Evolutionary conservation across 495 filamentous ascomycete genomes (phyloP).

Genomic region (Penicillium herquei): DNA sequence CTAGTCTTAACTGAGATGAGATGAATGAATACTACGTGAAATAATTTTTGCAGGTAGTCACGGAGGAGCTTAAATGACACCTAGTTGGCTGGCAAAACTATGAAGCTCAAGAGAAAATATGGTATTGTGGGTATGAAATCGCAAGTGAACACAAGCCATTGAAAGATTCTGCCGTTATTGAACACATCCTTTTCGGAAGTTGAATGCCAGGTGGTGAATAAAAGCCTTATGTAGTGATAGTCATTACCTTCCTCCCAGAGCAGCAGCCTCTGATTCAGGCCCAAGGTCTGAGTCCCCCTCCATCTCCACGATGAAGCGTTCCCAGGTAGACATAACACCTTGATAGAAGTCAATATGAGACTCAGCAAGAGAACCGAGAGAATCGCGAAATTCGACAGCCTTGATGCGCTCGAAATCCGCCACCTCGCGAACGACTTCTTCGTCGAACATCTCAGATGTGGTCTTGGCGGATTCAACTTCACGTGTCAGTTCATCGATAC

Average conservation of each 20-base stretch:
- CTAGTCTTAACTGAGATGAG: background rate
- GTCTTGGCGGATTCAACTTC: slow-evolving; percentile 86
- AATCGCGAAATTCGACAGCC: slow-evolving; percentile 83
- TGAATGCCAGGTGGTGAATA: background rate
- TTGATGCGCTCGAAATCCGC: slow-evolving; percentile 96
- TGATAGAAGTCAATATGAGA: slow-evolving; percentile 86
- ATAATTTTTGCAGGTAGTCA: background rate
- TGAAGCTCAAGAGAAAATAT: background rate
- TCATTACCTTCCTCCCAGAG: background rate
- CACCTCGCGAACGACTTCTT: slow-evolving; percentile 90
- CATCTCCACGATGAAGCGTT: slow-evolving; percentile 84
- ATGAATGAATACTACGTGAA: background rate
- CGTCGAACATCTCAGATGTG: slow-evolving; percentile 83
- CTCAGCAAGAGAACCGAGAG: slow-evolving; percentile 77
- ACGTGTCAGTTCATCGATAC: slow-evolving; percentile 82
- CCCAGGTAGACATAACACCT: slow-evolving; percentile 80
- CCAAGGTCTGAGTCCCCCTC: slow-evolving; percentile 54
- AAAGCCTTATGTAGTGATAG: background rate
- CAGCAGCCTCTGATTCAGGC: background rate
- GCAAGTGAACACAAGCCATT: background rate
- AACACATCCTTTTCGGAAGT: background rate
- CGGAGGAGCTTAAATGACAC: background rate
- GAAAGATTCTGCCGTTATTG: background rate
- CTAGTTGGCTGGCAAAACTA: background rate
- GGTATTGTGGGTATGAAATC: background rate